Percentiles rank a stretch among this genome's conserved stretches.
phyloP scores from a whole-genome alignment of 2,329 filamentous ascomycete species.

The Leptographium radiaticola region DNA sequence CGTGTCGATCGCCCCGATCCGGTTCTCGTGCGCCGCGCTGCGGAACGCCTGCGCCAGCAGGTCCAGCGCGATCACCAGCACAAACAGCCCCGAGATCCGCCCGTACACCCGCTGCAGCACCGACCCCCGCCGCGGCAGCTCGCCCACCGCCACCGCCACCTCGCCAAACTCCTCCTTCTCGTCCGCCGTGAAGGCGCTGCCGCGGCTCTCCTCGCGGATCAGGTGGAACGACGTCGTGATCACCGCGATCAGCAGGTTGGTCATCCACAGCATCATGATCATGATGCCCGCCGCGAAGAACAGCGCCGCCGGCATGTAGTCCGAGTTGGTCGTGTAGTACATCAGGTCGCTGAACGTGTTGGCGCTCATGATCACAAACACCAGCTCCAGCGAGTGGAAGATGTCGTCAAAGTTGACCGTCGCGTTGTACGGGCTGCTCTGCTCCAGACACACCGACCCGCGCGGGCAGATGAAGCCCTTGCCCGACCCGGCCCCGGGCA shows the following conservation, averaged over 20 bases:
- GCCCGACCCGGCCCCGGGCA: constrained; percentile 34
- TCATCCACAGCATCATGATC: constrained; percentile 91
- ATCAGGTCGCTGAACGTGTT: constrained; percentile 94
- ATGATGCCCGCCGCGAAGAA: constrained; percentile 67
- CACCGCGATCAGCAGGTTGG: constrained; percentile 87
- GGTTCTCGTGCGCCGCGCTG: constrained; percentile 59
- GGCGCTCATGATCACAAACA: constrained; percentile 96
- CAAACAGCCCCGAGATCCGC: constrained; percentile 65
- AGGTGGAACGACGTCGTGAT: constrained; percentile 98
- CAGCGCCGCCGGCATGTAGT: constrained; percentile 75
- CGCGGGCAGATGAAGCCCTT: constrained; percentile 86
- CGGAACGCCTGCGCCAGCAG: constrained; percentile 68
- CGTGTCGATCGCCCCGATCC: constrained; percentile 51
- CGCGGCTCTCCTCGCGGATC: constrained; percentile 89
- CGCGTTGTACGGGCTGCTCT: constrained; percentile 63
- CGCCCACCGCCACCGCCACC: constrained; percentile 22
- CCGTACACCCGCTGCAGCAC: constrained; percentile 58
- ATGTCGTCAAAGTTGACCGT: constrained; percentile 96
- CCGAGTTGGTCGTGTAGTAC: constrained; percentile 84
- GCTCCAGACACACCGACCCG: constrained; percentile 72
- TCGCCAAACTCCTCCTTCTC: constrained; percentile 35
- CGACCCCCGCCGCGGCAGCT: constrained; percentile 25
- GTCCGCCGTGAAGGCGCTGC: constrained; percentile 79
- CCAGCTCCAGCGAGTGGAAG: constrained; percentile 76
- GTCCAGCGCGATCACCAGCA: constrained; percentile 65